Conservation (phyloP, 129 eudicot genomes). For the Heracleum sosnowskyi region DNA sequence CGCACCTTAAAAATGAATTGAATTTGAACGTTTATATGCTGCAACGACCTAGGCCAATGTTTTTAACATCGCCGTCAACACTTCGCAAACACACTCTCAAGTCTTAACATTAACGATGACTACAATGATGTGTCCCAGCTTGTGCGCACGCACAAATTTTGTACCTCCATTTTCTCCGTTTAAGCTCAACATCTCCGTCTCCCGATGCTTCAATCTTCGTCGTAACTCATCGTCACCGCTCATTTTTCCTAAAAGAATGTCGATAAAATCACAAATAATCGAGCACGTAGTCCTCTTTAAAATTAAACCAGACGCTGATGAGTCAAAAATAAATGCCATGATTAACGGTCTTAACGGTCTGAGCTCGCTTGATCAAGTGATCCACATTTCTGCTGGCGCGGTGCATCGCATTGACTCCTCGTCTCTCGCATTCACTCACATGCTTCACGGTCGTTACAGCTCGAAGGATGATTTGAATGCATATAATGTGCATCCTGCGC, state of each 20-base stretch:
- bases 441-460: slow-evolving; percentile 69
- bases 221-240: neutral
- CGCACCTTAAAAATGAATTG: too few species aligned
- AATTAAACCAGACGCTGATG: slow-evolving; percentile 43
- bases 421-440: slow-evolving; percentile 53
- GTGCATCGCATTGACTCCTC: slow-evolving; percentile 31
- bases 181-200: neutral
- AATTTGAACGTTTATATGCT: too few species aligned
- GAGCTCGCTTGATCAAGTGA: slow-evolving; percentile 40
- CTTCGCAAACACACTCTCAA: neutral
- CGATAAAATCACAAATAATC: slow-evolving; percentile 29
- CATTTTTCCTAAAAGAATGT: slow-evolving; percentile 30
- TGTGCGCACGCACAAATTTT: neutral
- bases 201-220: neutral
- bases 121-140: neutral
- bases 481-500: slow-evolving; percentile 55
- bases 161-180: neutral
- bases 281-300: slow-evolving; percentile 85
- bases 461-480: slow-evolving; percentile 34
- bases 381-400: slow-evolving; percentile 50
- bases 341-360: slow-evolving; percentile 41
- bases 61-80: neutral
- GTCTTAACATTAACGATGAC: neutral
- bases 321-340: slow-evolving; percentile 43
- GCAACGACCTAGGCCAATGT: neutral